Conservation (phyloP, 2,329 filamentous ascomycete genomes). For the Uncinocarpus reesii region DNA sequence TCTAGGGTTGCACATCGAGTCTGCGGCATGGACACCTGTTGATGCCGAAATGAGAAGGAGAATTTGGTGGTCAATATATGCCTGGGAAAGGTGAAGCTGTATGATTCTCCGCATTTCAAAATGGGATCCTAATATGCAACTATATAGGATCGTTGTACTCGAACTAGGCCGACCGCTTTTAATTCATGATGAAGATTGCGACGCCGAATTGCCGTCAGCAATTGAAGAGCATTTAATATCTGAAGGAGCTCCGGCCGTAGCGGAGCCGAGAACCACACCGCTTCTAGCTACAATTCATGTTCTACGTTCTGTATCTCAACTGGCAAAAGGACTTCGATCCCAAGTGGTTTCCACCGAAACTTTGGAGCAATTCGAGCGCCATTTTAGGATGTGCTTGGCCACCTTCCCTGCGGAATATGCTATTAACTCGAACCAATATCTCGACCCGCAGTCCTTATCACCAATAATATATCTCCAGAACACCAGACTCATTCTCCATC, state of each 20-base stretch:
- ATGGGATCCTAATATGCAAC: constrained; percentile 6
- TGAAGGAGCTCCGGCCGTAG: constrained; percentile 38
- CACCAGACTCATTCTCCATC: constrained; percentile 72
- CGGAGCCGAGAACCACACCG: constrained; percentile 52
- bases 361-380: constrained; percentile 67
- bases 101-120: not conserved
- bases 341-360: constrained; percentile 55
- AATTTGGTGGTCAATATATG: constrained; percentile 90
- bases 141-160: constrained; percentile 56
- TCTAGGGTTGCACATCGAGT: constrained; percentile 67
- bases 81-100: constrained; percentile 69
- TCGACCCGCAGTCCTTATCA: constrained; percentile 64
- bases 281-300: constrained; percentile 73
- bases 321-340: constrained; percentile 61
- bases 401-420: constrained; percentile 68
- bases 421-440: constrained; percentile 51
- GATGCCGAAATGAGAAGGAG: constrained; percentile 78
- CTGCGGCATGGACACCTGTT: constrained; percentile 59
- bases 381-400: constrained; percentile 64
- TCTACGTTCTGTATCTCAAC: constrained; percentile 62
- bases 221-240: constrained; percentile 61
- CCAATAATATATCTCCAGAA: constrained; percentile 72
- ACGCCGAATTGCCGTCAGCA: constrained; percentile 66
- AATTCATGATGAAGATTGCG: constrained; percentile 82
- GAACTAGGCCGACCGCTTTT: constrained; percentile 71